A percentile compares a stretch with the other conserved stretches of the same genome.
Evolutionary conservation across 1,284 basidiomycete species (phyloP).

Genomic region (Puccinia polysora): DNA sequence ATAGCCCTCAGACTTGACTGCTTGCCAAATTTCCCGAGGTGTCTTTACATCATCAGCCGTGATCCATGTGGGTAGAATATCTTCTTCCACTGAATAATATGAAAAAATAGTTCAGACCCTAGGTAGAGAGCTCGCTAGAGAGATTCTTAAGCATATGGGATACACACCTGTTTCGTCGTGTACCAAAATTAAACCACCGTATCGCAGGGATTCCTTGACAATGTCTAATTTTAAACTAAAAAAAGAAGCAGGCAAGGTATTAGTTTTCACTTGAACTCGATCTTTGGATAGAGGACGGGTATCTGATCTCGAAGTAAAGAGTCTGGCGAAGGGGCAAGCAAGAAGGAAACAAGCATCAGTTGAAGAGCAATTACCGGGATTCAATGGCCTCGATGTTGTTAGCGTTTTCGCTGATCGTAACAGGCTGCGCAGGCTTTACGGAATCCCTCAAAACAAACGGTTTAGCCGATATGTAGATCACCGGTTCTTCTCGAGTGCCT

Average conservation of each 20-base stretch:
- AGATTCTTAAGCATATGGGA: slow-evolving; percentile 37
- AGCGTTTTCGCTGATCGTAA: slow-evolving; percentile 81
- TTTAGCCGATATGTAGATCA: slow-evolving; percentile 85
- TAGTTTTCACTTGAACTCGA: too few species aligned
- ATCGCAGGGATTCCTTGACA: slow-evolving; percentile 77
- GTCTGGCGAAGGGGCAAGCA: background rate
- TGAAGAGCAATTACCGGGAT: slow-evolving; percentile 56
- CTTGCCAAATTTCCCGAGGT: slow-evolving; percentile 76
- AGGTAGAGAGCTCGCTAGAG: background rate
- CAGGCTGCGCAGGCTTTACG: slow-evolving; percentile 71
- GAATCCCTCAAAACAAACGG: slow-evolving; percentile 95
- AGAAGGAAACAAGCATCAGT: background rate
- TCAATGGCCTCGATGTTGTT: slow-evolving; percentile 96
- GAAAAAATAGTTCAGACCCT: background rate
- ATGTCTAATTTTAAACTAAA: slow-evolving; percentile 76
- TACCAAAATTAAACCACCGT: slow-evolving; percentile 83
- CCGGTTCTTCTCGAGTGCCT: slow-evolving; percentile 63
- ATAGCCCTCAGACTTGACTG: slow-evolving; percentile 77
- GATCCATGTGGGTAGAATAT: slow-evolving; percentile 90
- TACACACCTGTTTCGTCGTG: slow-evolving; percentile 68
- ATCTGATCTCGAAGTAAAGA: background rate
- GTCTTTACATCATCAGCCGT: slow-evolving; percentile 90
- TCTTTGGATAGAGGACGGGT: too few species aligned
- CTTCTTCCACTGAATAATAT: slow-evolving; percentile 61
- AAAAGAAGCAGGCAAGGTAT: too few species aligned